Evolutionary conservation across 2,329 filamentous ascomycete genomes (phyloP).

Genomic region (Diaporthe sp.): DNA sequence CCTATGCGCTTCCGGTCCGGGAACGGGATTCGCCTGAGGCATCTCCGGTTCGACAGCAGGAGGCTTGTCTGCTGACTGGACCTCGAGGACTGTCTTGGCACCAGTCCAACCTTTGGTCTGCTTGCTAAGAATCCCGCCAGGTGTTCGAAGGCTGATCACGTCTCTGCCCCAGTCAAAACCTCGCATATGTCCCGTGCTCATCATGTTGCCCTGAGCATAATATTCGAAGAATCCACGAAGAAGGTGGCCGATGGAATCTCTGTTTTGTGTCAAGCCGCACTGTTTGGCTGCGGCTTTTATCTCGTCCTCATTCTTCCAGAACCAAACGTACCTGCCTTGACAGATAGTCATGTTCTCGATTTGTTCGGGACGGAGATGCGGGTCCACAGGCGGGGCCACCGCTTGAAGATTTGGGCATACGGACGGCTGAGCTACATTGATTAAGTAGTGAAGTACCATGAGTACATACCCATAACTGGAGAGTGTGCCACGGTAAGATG

Average conservation of each 20-base stretch:
- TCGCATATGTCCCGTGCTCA: constrained; percentile 63
- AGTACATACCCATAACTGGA: constrained; percentile 93
- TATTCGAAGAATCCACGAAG: constrained; percentile 91
- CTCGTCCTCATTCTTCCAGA: constrained; percentile 81
- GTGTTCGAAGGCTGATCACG: constrained; percentile 81
- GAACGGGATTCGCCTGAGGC: constrained; percentile 37
- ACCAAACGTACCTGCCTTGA: constrained; percentile 78
- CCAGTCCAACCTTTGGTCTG: constrained; percentile 86
- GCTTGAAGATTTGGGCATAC: constrained; percentile 87
- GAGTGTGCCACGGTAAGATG: constrained; percentile 85
- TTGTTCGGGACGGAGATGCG: constrained; percentile 52
- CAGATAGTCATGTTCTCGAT: constrained; percentile 60
- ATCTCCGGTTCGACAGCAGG: constrained; percentile 42
- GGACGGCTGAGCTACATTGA: constrained; percentile 84
- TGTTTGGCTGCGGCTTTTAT: constrained; percentile 72
- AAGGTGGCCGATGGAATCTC: constrained; percentile 76
- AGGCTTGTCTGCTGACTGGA: constrained; percentile 51
- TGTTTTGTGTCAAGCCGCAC: constrained; percentile 75
- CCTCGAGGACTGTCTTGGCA: constrained; percentile 77
- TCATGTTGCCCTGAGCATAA: constrained; percentile 73
- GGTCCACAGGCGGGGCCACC: constrained; percentile 58
- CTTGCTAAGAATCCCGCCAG: constrained; percentile 79
- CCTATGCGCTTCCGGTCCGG: not conserved
- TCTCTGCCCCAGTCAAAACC: constrained; percentile 86
- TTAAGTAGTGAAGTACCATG: constrained; percentile 91